Base-by-base conservation (phyloP, 2,329 filamentous ascomycete species). In the Sarocladium brachiariae region DNA sequence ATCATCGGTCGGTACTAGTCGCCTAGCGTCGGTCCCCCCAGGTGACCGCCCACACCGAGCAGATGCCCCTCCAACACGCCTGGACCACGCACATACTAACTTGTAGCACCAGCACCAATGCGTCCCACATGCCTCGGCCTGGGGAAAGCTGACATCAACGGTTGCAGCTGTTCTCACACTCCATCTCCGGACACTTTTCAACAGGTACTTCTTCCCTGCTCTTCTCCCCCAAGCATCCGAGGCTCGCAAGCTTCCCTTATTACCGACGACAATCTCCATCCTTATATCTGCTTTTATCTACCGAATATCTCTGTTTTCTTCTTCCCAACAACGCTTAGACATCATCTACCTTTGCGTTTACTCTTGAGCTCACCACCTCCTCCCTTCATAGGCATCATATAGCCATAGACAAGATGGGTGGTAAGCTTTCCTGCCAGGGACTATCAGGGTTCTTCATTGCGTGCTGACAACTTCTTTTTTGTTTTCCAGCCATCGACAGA, bases 401-500 rank as follows among this genome's bases (percentile, higher is more conserved):
- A 39, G n/a, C n/a, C 24, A 24, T 31, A 54, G 23, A 50, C 50
- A 57, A 50, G 50, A 58, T 59, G 57, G 56, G 56, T 55, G 56
- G 57, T 59, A 49, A 54, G 57, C 57, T 24, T 45, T 43, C 23
- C 11, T 38, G 34, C 23, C 11, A 13, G 27, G 37, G 13, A 21
- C 14, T 21, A 10, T 9, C 14, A 3, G 27, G 25, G 24, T 13
- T 33, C 23, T 8, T 16, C 1, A 34, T 25, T 13, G 18, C 18
- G 11, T 30, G 10, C 57, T 59, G 52, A 59, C 51, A 30, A n/a
- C n/a, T n/a, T n/a, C n/a, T n/a, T n/a, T n/a, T n/a, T n/a, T 24
- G 8, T n/a, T 27, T 7, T 19, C 8, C 59, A 81, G 78, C 78
- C 59, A 65, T 77, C 61, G 78, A 81, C 56, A 70, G 78, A 69